Percentiles rank a stretch among this genome's conserved stretches.
Conservation (phyloP, 2,329 filamentous ascomycete species). For the Xylariaceae sp. region DNA sequence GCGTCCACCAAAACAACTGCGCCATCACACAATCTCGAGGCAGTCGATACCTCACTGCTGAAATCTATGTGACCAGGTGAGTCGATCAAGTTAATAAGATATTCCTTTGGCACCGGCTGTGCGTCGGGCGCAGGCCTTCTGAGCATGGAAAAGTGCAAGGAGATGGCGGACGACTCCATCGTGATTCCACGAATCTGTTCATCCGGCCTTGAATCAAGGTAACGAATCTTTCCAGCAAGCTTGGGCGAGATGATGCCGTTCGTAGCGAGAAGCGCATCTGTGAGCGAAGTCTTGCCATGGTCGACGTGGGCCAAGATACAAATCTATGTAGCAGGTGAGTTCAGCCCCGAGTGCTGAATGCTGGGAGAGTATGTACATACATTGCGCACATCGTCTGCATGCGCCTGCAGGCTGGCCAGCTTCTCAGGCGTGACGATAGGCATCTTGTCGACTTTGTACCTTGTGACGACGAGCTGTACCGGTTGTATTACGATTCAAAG, state of each 20-base stretch:
- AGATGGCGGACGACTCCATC: constrained; percentile 99
- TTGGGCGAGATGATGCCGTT: constrained; percentile 99
- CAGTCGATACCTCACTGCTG: constrained; percentile 95
- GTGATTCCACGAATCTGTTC: constrained; percentile 95
- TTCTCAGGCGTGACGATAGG: constrained; percentile 87
- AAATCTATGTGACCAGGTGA: constrained; percentile 98
- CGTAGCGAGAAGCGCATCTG: constrained; percentile 91
- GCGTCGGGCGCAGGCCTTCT: constrained; percentile 65
- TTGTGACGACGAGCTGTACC: constrained; percentile 11
- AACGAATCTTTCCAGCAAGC: constrained; percentile 94
- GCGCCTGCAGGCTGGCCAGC: constrained; percentile 81
- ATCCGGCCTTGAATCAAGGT: constrained; percentile 91
- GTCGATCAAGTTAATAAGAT: constrained; percentile 95
- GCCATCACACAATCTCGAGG: constrained; percentile 88
- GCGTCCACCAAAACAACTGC: constrained; percentile 93
- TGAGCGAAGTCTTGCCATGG: constrained; percentile 96
- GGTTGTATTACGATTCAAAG: constrained; percentile 6
- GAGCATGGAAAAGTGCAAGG: constrained; percentile 89
- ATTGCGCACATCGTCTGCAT: constrained; percentile 87
- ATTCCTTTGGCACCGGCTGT: constrained; percentile 71
- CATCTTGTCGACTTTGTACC: constrained; percentile 48
- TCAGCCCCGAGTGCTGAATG: constrained; percentile 26
- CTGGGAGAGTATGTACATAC: constrained; percentile 45
- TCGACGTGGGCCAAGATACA: constrained; percentile 96
- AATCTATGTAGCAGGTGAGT: constrained; percentile 53